These are phyloP conservation scores for Aspergillus fructus DNA, from an alignment of 2,329 filamentous ascomycete genomes.

Conservation along the genomic window DNA sequence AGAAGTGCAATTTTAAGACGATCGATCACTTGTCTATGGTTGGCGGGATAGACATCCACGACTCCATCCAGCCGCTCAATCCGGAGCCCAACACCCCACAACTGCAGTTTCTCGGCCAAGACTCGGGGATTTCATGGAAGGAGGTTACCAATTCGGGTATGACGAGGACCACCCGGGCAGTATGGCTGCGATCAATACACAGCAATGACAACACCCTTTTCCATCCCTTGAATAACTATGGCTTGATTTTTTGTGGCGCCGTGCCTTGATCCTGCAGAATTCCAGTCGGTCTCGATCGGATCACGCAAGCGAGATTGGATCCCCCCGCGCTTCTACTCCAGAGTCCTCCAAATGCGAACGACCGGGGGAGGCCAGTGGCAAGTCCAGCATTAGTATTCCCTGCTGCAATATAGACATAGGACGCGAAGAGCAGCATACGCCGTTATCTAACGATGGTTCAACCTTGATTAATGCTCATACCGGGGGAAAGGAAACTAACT, in stretches of 20 bases:
- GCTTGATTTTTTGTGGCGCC: background rate
- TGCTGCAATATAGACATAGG: background rate
- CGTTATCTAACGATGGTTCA: background rate
- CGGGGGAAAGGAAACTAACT: conserved; percentile 1
- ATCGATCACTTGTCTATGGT: background rate
- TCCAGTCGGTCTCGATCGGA: background rate
- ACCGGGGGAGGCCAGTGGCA: conserved; percentile 1
- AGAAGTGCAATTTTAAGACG: background rate
- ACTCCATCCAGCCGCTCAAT: background rate
- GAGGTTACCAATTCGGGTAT: too few species aligned
- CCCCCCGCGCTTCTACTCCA: conserved; percentile 6
- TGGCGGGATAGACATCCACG: background rate
- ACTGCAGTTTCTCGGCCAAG: conserved; percentile 15
- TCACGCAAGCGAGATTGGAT: background rate
- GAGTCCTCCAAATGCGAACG: background rate
- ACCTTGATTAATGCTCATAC: background rate
- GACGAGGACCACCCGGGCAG: background rate
- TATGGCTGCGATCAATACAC: background rate
- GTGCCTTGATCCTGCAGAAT: background rate
- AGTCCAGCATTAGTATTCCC: background rate
- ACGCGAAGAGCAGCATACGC: background rate
- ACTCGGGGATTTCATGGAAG: conserved; percentile 8
- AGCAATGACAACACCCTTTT: background rate
- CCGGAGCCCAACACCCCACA: conserved; percentile 3
- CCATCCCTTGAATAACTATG: background rate